Percentiles rank a stretch among this genome's conserved stretches.
Evolutionary conservation across 2,329 filamentous ascomycete genomes (phyloP).

Genomic region (Pleurostoma richardsiae): DNA sequence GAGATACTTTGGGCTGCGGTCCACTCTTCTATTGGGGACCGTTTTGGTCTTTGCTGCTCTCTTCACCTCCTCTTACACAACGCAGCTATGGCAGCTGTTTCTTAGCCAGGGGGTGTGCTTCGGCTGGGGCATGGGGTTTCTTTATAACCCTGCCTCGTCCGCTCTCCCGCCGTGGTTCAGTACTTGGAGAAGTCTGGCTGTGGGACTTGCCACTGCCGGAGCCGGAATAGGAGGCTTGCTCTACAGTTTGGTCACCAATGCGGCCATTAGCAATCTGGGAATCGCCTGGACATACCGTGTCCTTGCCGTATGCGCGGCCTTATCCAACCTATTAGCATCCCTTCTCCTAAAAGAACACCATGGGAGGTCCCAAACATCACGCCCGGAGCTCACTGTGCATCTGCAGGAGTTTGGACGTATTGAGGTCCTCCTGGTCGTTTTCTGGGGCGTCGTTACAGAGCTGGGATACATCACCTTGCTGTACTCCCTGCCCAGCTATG

Average conservation of each 20-base stretch:
- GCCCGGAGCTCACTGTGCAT: conserved; percentile 48
- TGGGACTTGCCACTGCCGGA: conserved; percentile 53
- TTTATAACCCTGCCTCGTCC: conserved; percentile 14
- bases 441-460: conserved; percentile 57
- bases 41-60: conserved; percentile 45
- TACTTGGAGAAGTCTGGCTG: conserved; percentile 50
- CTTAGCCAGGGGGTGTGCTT: conserved; percentile 55
- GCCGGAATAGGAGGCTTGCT: conserved; percentile 54
- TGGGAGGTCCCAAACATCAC: conserved; percentile 11
- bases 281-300: conserved; percentile 58
- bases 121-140: conserved; percentile 55
- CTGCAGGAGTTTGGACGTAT: conserved; percentile 42
- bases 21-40: conserved; percentile 45
- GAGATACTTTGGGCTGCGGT: conserved; percentile 21
- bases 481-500: conserved; percentile 60
- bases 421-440: conserved; percentile 53
- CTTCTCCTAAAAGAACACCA: conserved; percentile 47
- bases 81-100: conserved; percentile 54
- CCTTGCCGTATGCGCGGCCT: conserved; percentile 48
- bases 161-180: conserved; percentile 61
- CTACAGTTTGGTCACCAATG: conserved; percentile 52
- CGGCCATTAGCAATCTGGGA: conserved; percentile 50
- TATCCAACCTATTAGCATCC: conserved; percentile 45
- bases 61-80: conserved; percentile 47
- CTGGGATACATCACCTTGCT: conserved; percentile 61